Percentiles rank a stretch among this genome's conserved stretches.
Conservation (phyloP, 805 yeast species). For the Scheffersomyces amazonensis region DNA sequence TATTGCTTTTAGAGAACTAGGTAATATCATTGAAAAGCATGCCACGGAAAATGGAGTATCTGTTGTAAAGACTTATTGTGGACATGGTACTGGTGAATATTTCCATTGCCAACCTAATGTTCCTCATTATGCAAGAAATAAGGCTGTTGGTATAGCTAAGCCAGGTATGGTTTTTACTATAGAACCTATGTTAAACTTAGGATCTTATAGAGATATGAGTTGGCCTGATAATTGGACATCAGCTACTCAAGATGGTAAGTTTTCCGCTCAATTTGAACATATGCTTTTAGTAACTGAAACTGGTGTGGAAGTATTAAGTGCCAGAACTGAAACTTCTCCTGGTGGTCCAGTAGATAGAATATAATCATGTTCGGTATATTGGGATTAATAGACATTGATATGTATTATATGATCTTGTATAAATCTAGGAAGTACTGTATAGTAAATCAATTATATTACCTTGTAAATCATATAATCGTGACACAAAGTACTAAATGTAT, state of each 20-base stretch:
- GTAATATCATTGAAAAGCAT: constrained; percentile 83
- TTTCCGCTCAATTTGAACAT: constrained; percentile 94
- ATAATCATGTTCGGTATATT: constrained; percentile 13
- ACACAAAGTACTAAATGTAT: no score
- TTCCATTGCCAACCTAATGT: constrained; percentile 93
- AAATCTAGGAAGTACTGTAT: constrained; percentile 1
- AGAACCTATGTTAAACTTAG: constrained; percentile 94
- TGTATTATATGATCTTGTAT: no score
- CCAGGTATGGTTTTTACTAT: constrained; percentile 97
- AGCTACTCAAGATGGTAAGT: constrained; percentile 82
- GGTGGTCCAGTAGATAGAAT: constrained; percentile 78
- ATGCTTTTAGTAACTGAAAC: constrained; percentile 88
- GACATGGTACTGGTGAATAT: constrained; percentile 84
- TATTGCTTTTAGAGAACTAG: constrained; percentile 77
- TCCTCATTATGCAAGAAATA: constrained; percentile 92
- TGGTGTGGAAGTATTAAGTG: constrained; percentile 88
- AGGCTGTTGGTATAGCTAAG: constrained; percentile 89
- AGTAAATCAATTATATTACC: no score
- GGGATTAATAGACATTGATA: not conserved
- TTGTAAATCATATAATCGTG: no score
- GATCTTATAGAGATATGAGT: constrained; percentile 70
- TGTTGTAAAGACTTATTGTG: constrained; percentile 87
- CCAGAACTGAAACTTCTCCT: constrained; percentile 75
- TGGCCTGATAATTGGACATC: constrained; percentile 99
- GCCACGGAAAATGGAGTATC: constrained; percentile 77